phyloP scores from a whole-genome alignment of 2,329 filamentous ascomycete genomes.

The Diaporthe velutina region DNA sequence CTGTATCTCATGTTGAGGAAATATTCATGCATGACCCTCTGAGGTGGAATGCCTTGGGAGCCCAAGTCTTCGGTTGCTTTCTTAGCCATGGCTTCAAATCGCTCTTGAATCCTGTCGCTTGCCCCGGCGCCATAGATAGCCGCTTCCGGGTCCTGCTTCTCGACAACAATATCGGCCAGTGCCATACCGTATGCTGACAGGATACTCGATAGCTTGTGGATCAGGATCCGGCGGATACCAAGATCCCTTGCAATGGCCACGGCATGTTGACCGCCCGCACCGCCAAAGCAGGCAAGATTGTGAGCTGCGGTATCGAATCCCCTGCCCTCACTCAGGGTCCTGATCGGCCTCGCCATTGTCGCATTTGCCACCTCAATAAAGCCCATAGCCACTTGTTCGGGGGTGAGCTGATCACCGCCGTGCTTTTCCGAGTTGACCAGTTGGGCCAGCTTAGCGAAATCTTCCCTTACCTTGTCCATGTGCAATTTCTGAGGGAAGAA shows the following conservation, averaged over 20 bases:
- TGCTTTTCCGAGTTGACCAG: constrained; percentile 82
- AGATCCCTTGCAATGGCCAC: constrained; percentile 85
- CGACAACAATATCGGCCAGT: constrained; percentile 87
- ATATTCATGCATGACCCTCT: constrained; percentile 84
- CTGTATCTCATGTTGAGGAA: constrained; percentile 92
- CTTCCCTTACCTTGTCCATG: constrained; percentile 25
- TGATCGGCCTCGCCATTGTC: constrained; percentile 87
- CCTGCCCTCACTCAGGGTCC: constrained; percentile 87
- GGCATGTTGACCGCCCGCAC: constrained; percentile 83
- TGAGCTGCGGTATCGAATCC: constrained; percentile 89
- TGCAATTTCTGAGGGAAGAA: constrained; percentile 74
- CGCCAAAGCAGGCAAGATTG: constrained; percentile 67
- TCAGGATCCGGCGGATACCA: constrained; percentile 82
- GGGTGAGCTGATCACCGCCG: constrained; percentile 75
- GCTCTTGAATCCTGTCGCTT: constrained; percentile 73
- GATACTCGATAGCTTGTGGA: constrained; percentile 86
- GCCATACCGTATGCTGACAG: constrained; percentile 91
- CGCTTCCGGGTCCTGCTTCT: constrained; percentile 80
- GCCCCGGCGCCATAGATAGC: constrained; percentile 69
- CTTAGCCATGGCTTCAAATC: constrained; percentile 80
- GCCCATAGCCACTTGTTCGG: constrained; percentile 85
- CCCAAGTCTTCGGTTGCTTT: constrained; percentile 74
- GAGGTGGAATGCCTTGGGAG: constrained; percentile 80
- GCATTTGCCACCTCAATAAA: constrained; percentile 89
- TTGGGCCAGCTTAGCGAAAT: constrained; percentile 64